Base-by-base conservation (phyloP, 495 filamentous ascomycete species). In the Tuber magnatum region DNA sequence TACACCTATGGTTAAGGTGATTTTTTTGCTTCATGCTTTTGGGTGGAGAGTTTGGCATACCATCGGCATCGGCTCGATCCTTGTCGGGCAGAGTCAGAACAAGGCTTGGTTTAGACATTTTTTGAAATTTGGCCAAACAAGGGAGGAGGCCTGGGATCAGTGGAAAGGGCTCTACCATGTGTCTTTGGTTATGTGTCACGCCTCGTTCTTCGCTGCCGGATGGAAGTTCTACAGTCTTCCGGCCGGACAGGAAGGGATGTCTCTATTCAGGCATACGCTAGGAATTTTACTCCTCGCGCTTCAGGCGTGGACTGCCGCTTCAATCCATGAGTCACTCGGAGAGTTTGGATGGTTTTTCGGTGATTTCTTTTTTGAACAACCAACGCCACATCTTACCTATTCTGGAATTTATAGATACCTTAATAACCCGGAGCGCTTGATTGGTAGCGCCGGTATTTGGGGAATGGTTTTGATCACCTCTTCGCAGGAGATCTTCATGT, bases 271-370 rank as follows among this genome's bases (percentile, higher is more conserved):
- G 76, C 96, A 99, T 80, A 91, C 97, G 22, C 79, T 97, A 44
- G 95, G 95, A 41, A 84, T 86, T 48, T 90, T 92, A 75, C 85
- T 98, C 74, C 89, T 97, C 72, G 89, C 91, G 22, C 87, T 99
- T 69, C 95, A 99, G 82, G 84, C 94, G 18, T 99, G 96, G 96
- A 97, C 94, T 6, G 90, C 92, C 7, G 84, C 92, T 76, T 97
- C 94, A 83, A 96, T 98, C 75, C 97, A 97, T 84, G 93, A 97
- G 24, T 97, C 94, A 8, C 90, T 98, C 3, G 94, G 94, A 68
- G 95, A 99, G 82, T 98, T 97, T 82, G 96, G 96, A 78, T 99
- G 96, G 95, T 99, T 98, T 86, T 99, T 93, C 81, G 95, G 95
- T 20, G 95, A 99, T 83, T 99, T 99, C 86, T 93, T 93, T 86